phyloP scores from a whole-genome alignment of 1,139 yeast genomes.

The Meyerozyma elateridarum region DNA sequence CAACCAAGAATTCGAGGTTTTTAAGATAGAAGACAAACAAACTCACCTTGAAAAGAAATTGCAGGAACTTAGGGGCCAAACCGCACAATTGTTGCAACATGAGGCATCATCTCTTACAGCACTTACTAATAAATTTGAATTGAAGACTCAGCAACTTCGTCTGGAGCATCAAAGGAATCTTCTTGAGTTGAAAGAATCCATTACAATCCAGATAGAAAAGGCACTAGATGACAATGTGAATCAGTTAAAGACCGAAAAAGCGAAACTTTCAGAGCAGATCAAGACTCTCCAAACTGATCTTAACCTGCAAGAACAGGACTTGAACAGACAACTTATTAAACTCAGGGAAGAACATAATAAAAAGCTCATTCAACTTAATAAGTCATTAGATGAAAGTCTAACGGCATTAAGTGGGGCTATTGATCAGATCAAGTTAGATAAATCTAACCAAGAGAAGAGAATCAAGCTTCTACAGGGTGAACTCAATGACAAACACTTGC shows the following conservation, averaged over 20 bases:
- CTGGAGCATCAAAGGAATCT: slow-evolving; percentile 31
- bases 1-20: slow-evolving; percentile 30
- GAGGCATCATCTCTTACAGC: slow-evolving; percentile 24
- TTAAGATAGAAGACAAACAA: slow-evolving; percentile 34
- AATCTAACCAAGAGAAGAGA: slow-evolving; percentile 6
- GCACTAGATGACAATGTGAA: slow-evolving; percentile 26
- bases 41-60: slow-evolving; percentile 19
- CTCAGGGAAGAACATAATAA: slow-evolving; percentile 24
- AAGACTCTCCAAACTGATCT: slow-evolving; percentile 12
- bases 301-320: slow-evolving; percentile 16
- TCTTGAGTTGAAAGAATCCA: slow-evolving; percentile 33
- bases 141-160: slow-evolving; percentile 29
- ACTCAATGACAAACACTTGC: slow-evolving; percentile 6
- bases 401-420: slow-evolving; percentile 14
- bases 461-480: background rate
- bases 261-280: slow-evolving; percentile 22
- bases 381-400: slow-evolving; percentile 19
- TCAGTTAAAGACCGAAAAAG: too few relatives aligned
- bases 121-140: slow-evolving; percentile 30
- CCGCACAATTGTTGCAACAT: slow-evolving; percentile 27
- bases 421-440: slow-evolving; percentile 9
- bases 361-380: slow-evolving; percentile 16
- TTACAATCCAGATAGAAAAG: slow-evolving; percentile 29
- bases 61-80: slow-evolving; percentile 19
- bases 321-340: slow-evolving; percentile 21